Evolutionary conservation across 495 filamentous ascomycete species (phyloP).

Genomic region (Neurospora sp.): DNA sequence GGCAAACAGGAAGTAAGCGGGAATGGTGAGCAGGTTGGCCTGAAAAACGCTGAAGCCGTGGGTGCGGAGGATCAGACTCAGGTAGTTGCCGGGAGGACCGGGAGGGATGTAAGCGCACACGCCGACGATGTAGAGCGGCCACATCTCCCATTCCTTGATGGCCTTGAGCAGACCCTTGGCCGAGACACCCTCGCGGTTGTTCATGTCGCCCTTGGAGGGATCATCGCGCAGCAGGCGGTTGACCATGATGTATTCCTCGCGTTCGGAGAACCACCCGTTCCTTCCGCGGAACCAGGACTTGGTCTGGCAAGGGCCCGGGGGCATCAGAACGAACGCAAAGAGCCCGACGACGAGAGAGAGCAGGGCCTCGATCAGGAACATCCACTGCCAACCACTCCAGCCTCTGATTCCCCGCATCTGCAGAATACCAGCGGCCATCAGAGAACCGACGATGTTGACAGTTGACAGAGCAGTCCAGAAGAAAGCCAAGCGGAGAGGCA

Average conservation of each 20-base stretch:
- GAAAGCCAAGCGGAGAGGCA: conserved; percentile 38
- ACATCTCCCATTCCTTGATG: conserved; percentile 46
- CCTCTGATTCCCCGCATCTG: conserved; percentile 40
- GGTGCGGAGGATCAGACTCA: conserved; percentile 39
- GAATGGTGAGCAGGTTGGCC: conserved; percentile 44
- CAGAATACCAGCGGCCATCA: conserved; percentile 42
- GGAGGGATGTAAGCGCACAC: conserved; percentile 43
- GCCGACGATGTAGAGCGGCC: conserved; percentile 49
- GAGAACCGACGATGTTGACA: conserved; percentile 37
- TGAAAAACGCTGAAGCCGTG: conserved; percentile 45
- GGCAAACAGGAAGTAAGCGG: conserved; percentile 35
- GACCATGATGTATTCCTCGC: conserved; percentile 49
- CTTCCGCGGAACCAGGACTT: conserved; percentile 44
- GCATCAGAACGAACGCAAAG: conserved; percentile 44
- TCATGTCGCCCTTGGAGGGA: conserved; percentile 54
- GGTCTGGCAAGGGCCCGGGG: conserved; percentile 40
- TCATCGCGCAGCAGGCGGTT: conserved; percentile 56
- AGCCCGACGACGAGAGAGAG: conserved; percentile 44
- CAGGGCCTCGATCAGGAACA: conserved; percentile 47
- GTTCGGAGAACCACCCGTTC: conserved; percentile 50
- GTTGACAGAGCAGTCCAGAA: conserved; percentile 42
- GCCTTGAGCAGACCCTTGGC: conserved; percentile 36
- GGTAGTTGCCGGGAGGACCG: conserved; percentile 32
- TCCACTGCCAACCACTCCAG: conserved; percentile 41
- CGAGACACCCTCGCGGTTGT: conserved; percentile 45